phyloP scores from a whole-genome alignment of 2,329 filamentous ascomycete genomes.

The Cladobotryum mycophilum region DNA sequence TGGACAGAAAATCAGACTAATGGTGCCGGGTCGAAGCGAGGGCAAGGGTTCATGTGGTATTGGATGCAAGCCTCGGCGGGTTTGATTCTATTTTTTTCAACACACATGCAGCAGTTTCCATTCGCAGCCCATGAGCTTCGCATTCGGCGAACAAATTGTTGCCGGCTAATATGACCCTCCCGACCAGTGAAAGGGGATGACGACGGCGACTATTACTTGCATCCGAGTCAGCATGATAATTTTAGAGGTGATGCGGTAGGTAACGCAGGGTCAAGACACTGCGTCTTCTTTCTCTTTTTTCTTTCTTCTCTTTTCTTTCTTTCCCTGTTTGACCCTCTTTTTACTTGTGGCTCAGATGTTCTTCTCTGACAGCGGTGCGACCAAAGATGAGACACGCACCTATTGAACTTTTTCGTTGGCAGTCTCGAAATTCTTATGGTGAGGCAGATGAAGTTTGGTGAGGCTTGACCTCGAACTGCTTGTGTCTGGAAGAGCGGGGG shows the following conservation, averaged over 20 bases:
- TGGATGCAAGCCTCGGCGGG: not conserved
- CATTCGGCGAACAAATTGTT: too few relatives aligned
- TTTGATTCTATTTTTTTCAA: slow-evolving; percentile 1
- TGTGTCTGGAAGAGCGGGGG: not conserved
- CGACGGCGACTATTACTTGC: too few relatives aligned
- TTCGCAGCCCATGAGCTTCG: too few relatives aligned
- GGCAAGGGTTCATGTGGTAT: not conserved
- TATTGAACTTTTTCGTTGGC: too few relatives aligned
- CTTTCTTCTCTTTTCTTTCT: too few relatives aligned
- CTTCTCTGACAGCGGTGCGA: not conserved
- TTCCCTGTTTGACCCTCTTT: too few relatives aligned
- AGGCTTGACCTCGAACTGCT: slow-evolving; percentile 3
- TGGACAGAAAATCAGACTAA: not conserved
- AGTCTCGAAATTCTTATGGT: not conserved
- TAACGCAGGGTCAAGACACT: too few relatives aligned
- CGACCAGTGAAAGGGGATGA: too few relatives aligned
- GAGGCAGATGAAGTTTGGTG: slow-evolving; percentile 9
- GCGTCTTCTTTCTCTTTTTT: too few relatives aligned
- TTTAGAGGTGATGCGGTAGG: too few relatives aligned
- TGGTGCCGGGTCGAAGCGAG: not conserved
- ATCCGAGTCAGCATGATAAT: too few relatives aligned
- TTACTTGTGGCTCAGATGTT: not conserved
- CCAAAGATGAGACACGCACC: not conserved
- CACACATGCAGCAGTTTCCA: not conserved
- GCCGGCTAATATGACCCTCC: too few relatives aligned